phyloP scores from a whole-genome alignment of 345 rosid species.

The Arabidopsis arenosa region DNA sequence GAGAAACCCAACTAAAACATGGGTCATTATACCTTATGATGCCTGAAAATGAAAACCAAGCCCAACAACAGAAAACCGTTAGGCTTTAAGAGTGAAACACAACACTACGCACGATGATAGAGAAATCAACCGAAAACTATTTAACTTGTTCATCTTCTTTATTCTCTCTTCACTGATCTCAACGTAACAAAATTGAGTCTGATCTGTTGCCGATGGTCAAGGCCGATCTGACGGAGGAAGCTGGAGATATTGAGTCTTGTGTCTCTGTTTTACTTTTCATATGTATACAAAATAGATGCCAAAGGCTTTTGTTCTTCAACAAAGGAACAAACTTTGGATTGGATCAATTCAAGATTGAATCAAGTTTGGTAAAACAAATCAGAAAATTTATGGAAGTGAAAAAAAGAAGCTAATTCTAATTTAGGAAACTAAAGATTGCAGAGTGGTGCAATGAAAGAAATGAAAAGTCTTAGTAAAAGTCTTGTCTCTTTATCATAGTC shows the following conservation, averaged over 20 bases:
- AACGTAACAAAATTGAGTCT: no score
- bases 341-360: conserved; percentile 6
- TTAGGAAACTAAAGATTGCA: conserved; percentile 35
- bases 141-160: no score
- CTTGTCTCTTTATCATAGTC: conserved; percentile 43
- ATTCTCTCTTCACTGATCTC: no score
- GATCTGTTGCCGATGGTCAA: conserved; percentile 7
- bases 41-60: no score
- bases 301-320: not conserved
- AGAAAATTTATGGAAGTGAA: not conserved
- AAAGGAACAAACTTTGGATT: not conserved
- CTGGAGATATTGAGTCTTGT: conserved; percentile 57
- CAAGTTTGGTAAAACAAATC: conserved; percentile 20
- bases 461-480: not conserved
- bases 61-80: no score
- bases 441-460: conserved; percentile 36
- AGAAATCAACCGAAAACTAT: no score
- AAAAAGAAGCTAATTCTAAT: not conserved
- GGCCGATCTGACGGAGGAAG: conserved; percentile 54
- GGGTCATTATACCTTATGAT: no score
- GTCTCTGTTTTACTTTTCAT: conserved; percentile 15
- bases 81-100: no score
- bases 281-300: not conserved
- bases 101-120: no score
- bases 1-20: no score